phyloP scores from a whole-genome alignment of 352 stramenopile species.

The Phytophthora idaei region DNA sequence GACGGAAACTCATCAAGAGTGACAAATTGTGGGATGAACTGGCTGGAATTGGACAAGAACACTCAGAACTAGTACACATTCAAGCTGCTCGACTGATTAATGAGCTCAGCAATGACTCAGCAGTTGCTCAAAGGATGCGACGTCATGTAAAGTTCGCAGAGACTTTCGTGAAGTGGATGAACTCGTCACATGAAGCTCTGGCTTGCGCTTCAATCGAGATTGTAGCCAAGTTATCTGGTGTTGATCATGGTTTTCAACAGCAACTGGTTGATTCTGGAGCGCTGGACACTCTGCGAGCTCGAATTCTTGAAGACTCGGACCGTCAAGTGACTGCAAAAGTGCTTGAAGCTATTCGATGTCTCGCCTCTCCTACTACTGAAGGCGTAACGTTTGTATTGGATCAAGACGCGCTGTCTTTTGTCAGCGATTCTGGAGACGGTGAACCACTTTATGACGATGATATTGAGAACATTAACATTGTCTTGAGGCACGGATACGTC shows the following conservation, averaged over 20 bases:
- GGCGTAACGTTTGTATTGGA: slow-evolving; percentile 47
- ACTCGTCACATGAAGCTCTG: slow-evolving; percentile 34
- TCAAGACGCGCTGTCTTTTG: slow-evolving; percentile 62
- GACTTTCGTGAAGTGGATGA: slow-evolving; percentile 55
- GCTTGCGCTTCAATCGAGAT: slow-evolving; percentile 49
- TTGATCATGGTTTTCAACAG: slow-evolving; percentile 38
- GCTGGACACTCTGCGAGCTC: slow-evolving; percentile 49
- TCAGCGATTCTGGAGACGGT: slow-evolving; percentile 55
- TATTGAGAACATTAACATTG: slow-evolving; percentile 49
- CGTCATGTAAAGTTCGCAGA: slow-evolving; percentile 27
- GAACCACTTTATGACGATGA: slow-evolving; percentile 66
- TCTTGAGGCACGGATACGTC: slow-evolving; percentile 57
- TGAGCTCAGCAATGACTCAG: slow-evolving; percentile 47
- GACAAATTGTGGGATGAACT: slow-evolving; percentile 59
- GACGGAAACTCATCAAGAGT: slow-evolving; percentile 56
- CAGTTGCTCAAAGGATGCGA: slow-evolving; percentile 30
- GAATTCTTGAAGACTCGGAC: slow-evolving; percentile 46
- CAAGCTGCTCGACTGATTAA: slow-evolving; percentile 50
- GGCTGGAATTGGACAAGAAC: slow-evolving; percentile 22
- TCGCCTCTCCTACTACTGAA: slow-evolving; percentile 35
- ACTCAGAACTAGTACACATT: slow-evolving; percentile 44
- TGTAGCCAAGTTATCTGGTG: slow-evolving; percentile 43
- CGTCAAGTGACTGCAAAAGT: slow-evolving; percentile 55
- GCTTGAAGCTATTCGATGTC: slow-evolving; percentile 52
- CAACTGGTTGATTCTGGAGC: slow-evolving; percentile 46